Evolutionary conservation across 345 rosid genomes (phyloP), one percentile per base, ranked within the genome.

Genomic region (Eutrema japonicum): DNA sequence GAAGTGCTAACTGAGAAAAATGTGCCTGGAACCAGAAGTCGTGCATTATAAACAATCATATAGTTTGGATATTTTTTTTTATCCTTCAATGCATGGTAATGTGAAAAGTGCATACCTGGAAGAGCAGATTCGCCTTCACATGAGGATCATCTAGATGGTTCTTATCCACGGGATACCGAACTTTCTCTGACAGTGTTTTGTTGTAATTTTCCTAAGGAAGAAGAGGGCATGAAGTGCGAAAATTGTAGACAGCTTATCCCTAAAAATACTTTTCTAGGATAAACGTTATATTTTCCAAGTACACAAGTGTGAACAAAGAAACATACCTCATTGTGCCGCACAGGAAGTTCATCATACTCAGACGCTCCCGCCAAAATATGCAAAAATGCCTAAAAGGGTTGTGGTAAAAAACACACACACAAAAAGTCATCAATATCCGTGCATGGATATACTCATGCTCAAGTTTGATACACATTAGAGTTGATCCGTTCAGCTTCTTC

Each of bases 341-440:
- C 98, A 72, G 98, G 98, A 79, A 94, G 91, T 74, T 94, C 98
- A 75, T 94, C 80, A 79, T 83, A 94, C 77, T 94, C 98, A n/a
- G 96, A 89, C 46, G 88, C 95, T 66, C 91, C 98, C 30, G 98
- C 86, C 46, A 91, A 74, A 66, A 94, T 85, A 78, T 87, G 93
- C 82, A 94, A 77, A 80, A 91, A 91, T 26, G 85, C 87, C 98
- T 94, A 79, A 63, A 13, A 70, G 35, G 48, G 56, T 14, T 46
- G 35, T 54, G 40, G 61, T 47, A 36, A 65, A 60, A 72, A 1
- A 22, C 26, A 42, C 45, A 18, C 40, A 26, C 14, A 33, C 1
- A 43, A 49, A 53, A 30, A 51, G 49, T 13, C 70, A 77, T 77
- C 38, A 77, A 27, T 7, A 51, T 71, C 46, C 10, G 16, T 65